These are phyloP conservation scores for Ascochyta viciae-villosae DNA, from an alignment of 2,329 filamentous ascomycete genomes.

Conservation along the genomic window DNA sequence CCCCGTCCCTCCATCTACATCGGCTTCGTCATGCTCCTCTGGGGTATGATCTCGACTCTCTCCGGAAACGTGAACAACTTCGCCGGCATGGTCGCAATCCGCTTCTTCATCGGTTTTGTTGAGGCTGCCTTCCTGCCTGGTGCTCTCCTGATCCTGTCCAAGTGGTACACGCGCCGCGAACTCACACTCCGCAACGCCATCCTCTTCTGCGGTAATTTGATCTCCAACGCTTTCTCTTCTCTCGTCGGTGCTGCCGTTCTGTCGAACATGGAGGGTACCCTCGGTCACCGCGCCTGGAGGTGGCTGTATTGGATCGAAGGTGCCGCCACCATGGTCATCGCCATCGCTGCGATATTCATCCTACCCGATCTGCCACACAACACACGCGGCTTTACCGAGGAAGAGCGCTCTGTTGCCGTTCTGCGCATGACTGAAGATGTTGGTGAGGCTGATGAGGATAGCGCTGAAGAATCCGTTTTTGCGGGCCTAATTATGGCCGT, in stretches of 20 bases:
- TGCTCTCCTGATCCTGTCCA: conserved; percentile 67
- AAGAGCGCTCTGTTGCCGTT: conserved; percentile 54
- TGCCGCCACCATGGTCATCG: conserved; percentile 43
- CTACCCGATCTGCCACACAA: conserved; percentile 48
- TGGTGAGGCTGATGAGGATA: conserved; percentile 54
- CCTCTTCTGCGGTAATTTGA: conserved; percentile 52
- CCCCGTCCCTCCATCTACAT: conserved; percentile 47
- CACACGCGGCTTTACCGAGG: conserved; percentile 55
- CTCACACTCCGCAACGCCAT: conserved; percentile 50
- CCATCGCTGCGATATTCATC: conserved; percentile 40
- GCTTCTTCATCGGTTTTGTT: conserved; percentile 49
- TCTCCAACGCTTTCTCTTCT: conserved; percentile 55
- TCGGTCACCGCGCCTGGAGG: conserved; percentile 49
- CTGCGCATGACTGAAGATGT: conserved; percentile 57
- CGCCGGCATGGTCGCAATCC: conserved; percentile 47
- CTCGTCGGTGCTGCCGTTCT: conserved; percentile 54
- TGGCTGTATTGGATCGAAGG: conserved; percentile 53
- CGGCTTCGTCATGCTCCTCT: conserved; percentile 46
- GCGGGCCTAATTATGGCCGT: conserved; percentile 65
- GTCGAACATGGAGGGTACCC: conserved; percentile 44
- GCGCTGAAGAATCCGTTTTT: conserved; percentile 57
- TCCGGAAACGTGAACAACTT: conserved; percentile 45
- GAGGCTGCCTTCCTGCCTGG: conserved; percentile 65
- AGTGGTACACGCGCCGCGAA: conserved; percentile 69
- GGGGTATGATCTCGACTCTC: conserved; percentile 50